Percentiles rank a stretch among this genome's conserved stretches.
Conservation (phyloP, 2,329 filamentous ascomycete species). For the Fusarium papillatum region DNA sequence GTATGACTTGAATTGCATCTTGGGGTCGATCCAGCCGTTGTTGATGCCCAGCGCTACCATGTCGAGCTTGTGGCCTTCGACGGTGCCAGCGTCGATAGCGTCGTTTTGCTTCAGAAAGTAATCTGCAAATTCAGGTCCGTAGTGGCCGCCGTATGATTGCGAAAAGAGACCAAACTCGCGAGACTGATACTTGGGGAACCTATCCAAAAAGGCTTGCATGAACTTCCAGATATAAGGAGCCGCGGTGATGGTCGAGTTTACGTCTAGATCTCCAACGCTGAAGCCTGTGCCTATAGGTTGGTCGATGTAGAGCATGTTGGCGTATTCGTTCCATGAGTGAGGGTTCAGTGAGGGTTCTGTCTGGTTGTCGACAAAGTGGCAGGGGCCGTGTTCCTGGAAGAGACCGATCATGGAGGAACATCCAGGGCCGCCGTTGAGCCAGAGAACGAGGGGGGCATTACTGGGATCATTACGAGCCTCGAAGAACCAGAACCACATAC, state of each 20-base stretch:
- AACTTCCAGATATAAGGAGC: conserved; percentile 63
- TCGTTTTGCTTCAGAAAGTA: conserved; percentile 71
- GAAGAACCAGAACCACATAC: conserved; percentile 63
- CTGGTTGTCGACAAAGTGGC: conserved; percentile 68
- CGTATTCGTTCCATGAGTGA: conserved; percentile 73
- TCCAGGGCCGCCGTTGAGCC: conserved; percentile 57
- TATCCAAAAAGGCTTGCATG: conserved; percentile 72
- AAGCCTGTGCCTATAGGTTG: conserved; percentile 61
- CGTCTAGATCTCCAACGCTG: conserved; percentile 43
- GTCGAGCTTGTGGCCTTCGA: conserved; percentile 57
- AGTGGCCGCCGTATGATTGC: conserved; percentile 70
- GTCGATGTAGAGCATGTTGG: conserved; percentile 80
- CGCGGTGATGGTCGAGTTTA: conserved; percentile 48
- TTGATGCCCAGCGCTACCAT: conserved; percentile 69
- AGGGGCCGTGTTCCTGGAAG: conserved; percentile 82
- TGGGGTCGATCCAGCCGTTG: conserved; percentile 68
- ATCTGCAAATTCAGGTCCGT: conserved; percentile 67
- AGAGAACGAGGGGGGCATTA: conserved; percentile 66
- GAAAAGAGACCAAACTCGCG: conserved; percentile 69
- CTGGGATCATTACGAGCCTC: conserved; percentile 56
- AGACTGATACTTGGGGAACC: conserved; percentile 73
- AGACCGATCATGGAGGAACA: conserved; percentile 55
- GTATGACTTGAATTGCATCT: conserved; percentile 50
- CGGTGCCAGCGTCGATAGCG: conserved; percentile 57
- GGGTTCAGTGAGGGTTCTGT: conserved; percentile 61